A percentile compares a stretch with the other conserved stretches of the same genome.
Conservation (phyloP, 2,329 filamentous ascomycete genomes). For the Beauveria medogensis region DNA sequence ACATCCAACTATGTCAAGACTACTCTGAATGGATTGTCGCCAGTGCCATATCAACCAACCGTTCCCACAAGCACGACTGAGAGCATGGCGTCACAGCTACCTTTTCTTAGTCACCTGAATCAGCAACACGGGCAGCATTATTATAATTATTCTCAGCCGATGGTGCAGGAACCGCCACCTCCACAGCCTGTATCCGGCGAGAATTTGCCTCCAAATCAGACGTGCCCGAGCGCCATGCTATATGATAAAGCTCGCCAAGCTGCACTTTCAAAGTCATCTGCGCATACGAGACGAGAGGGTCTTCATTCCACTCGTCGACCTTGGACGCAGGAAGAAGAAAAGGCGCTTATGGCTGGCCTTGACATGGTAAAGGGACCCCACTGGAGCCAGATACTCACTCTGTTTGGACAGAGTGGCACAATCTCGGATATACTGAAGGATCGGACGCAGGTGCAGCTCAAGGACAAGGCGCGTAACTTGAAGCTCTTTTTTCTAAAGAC, state of each 20-base stretch:
- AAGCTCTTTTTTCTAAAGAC: conserved; percentile 91
- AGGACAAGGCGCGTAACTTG: conserved; percentile 84
- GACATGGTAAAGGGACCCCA: conserved; percentile 86
- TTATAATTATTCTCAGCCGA: conserved; percentile 23
- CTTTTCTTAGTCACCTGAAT: conserved; percentile 30
- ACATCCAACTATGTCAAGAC: conserved; percentile 38
- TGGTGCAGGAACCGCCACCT: conserved; percentile 14
- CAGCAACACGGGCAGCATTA: conserved; percentile 27
- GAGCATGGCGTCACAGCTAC: conserved; percentile 26
- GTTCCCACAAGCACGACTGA: conserved; percentile 32
- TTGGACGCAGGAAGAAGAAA: conserved; percentile 85
- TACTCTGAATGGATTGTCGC: conserved; percentile 34
- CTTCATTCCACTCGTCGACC: conserved; percentile 61
- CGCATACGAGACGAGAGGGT: conserved; percentile 48
- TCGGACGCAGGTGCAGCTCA: conserved; percentile 82
- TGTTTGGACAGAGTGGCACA: conserved; percentile 73
- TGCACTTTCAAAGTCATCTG: conserved; percentile 47
- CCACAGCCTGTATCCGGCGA: conserved; percentile 20
- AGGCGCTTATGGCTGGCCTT: conserved; percentile 79
- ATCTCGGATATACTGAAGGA: conserved; percentile 80
- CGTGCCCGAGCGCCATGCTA: conserved; percentile 44
- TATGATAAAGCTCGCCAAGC: conserved; percentile 54
- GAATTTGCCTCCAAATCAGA: conserved; percentile 48
- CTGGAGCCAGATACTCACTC: conserved; percentile 81
- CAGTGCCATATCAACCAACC: conserved; percentile 34